Evolutionary conservation across 345 rosid genomes (phyloP).

Genomic region (Erucastrum elatum): DNA sequence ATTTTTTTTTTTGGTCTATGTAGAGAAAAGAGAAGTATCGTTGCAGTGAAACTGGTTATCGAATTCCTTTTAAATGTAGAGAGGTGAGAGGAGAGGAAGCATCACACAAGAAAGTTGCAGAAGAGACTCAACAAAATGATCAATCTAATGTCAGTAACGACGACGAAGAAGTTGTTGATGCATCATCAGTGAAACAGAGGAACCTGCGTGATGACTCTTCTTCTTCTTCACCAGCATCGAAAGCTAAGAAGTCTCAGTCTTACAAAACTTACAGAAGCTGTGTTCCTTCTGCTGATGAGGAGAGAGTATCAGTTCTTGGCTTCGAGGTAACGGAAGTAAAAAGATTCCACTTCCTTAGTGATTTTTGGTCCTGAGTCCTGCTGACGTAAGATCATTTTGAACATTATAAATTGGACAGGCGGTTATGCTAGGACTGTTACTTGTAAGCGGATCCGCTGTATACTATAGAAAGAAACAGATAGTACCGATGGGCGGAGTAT

Average conservation of each 20-base stretch:
- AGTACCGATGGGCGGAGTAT: conserved; percentile 55
- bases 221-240: conserved; percentile 41
- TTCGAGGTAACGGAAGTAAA: conserved; percentile 63
- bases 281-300: conserved; percentile 64
- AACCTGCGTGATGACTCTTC: conserved; percentile 53
- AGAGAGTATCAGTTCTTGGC: conserved; percentile 73
- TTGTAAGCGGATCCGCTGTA: conserved; percentile 62
- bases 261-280: conserved; percentile 89
- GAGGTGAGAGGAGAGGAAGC: conserved; percentile 36
- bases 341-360: no score
- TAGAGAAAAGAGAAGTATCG: conserved; percentile 72
- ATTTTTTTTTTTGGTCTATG: not conserved
- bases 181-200: conserved; percentile 37
- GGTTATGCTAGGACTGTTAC: conserved; percentile 51
- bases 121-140: conserved; percentile 40
- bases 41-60: conserved; percentile 95
- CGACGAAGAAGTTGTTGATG: conserved; percentile 19
- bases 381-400: not conserved
- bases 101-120: conserved; percentile 28
- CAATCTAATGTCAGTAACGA: conserved; percentile 43
- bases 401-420: conserved; percentile 46
- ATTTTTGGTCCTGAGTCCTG: not conserved
- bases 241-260: conserved; percentile 47
- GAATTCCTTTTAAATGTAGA: conserved; percentile 78
- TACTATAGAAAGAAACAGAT: conserved; percentile 62